phyloP scores from a whole-genome alignment of 441 rosid genomes.

The Macaranga tanarius region DNA sequence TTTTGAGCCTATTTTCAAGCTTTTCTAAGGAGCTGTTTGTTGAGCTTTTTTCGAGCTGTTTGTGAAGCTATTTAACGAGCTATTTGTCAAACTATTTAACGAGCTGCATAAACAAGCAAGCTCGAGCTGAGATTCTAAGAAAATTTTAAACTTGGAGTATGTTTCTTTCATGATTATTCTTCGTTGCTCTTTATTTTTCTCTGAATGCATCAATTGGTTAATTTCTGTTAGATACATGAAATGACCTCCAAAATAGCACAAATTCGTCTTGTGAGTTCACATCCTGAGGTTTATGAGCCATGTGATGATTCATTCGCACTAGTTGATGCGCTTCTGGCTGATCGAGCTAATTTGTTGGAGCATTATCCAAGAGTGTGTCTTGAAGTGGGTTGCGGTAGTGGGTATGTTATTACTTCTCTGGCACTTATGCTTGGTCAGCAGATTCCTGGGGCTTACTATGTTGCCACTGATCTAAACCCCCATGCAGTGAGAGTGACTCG shows the following conservation, averaged over 20 bases:
- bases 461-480: constrained; percentile 76
- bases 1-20: no score
- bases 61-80: no score
- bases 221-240: constrained; percentile 22
- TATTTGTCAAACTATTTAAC: no score
- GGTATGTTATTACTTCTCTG: constrained; percentile 85
- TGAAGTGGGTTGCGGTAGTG: constrained; percentile 95
- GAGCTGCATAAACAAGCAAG: no score
- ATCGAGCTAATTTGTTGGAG: constrained; percentile 49
- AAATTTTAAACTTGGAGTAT: no score
- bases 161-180: no score
- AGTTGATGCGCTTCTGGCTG: constrained; percentile 87
- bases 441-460: constrained; percentile 38
- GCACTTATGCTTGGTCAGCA: constrained; percentile 66
- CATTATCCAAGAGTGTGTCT: constrained; percentile 66
- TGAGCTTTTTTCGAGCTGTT: no score
- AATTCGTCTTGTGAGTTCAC: constrained; percentile 76
- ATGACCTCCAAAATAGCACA: constrained; percentile 62
- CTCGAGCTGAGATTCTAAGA: no score
- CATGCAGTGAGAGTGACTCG: constrained; percentile 62
- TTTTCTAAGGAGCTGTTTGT: no score
- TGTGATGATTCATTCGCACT: constrained; percentile 94
- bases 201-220: neutral
- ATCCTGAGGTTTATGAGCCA: constrained; percentile 88
- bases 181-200: neutral